Conservation (phyloP, 192 early-diverging fungal species). For the Phlyctochytrium bullatum region DNA sequence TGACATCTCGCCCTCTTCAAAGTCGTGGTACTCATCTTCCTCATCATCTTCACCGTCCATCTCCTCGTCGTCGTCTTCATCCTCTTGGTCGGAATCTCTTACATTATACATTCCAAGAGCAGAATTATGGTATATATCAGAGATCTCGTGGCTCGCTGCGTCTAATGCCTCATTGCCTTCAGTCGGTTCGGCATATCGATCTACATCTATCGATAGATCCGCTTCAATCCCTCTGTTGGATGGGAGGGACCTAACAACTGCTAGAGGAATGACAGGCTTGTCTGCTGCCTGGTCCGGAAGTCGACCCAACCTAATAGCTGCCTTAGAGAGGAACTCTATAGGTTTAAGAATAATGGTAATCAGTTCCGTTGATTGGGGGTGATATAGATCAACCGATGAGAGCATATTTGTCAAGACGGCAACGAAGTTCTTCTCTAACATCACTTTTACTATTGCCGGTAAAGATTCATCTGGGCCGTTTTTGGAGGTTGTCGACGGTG, state of each 20-base stretch:
- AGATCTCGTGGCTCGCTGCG: conserved; percentile 67
- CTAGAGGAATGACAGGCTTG: no score
- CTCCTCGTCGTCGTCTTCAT: conserved; percentile 56
- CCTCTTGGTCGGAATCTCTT: conserved; percentile 65
- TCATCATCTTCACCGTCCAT: conserved; percentile 63
- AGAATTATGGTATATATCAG: conserved; percentile 79
- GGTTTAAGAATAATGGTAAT: conserved; percentile 80
- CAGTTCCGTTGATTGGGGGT: conserved; percentile 75
- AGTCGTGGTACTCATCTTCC: conserved; percentile 63
- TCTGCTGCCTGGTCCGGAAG: no score
- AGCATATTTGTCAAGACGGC: conserved; percentile 73
- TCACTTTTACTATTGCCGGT: conserved; percentile 64
- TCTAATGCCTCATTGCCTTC: no score
- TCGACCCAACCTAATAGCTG: conserved; percentile 83
- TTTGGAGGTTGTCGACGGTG: conserved; percentile 19
- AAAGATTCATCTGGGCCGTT: conserved; percentile 51
- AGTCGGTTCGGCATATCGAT: no score
- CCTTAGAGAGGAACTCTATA: conserved; percentile 82
- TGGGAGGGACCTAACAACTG: no score
- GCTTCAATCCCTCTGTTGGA: no score
- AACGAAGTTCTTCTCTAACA: conserved; percentile 89
- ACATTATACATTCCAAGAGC: conserved; percentile 78
- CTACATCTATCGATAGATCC: no score
- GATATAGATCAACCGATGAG: conserved; percentile 85
- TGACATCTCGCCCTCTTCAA: conserved; percentile 52